Conservation (phyloP, 2,329 filamentous ascomycete species). For the Emergomyces pasteurianus region DNA sequence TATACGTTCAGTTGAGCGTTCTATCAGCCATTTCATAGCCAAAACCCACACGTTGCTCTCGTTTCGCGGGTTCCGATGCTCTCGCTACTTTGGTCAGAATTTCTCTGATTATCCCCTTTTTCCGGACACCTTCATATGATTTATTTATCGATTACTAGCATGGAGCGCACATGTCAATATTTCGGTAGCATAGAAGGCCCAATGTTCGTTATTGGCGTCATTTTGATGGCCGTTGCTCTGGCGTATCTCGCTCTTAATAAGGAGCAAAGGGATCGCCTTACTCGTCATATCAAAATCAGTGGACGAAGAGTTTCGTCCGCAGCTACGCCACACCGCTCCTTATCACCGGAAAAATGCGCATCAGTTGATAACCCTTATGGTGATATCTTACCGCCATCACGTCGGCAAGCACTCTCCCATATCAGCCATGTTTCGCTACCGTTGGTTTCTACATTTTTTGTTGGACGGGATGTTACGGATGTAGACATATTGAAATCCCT, state of each 20-base stretch:
- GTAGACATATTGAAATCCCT: slow-evolving; percentile 22
- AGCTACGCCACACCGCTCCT: neutral
- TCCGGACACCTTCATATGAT: neutral
- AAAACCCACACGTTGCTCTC: neutral
- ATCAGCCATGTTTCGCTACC: neutral
- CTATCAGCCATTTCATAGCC: neutral
- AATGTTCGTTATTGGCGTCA: neutral
- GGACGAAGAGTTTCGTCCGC: neutral
- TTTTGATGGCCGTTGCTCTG: neutral
- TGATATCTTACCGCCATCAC: neutral
- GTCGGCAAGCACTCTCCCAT: neutral
- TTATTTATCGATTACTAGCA: neutral
- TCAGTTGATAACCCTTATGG: neutral
- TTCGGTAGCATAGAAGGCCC: neutral
- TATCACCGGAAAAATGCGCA: neutral
- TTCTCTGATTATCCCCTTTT: neutral
- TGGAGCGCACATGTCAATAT: neutral
- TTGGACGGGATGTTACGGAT: slow-evolving; percentile 15
- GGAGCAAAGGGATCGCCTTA: neutral
- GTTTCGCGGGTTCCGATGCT: neutral
- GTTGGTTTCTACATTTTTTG: slow-evolving; percentile 8
- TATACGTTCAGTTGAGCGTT: neutral
- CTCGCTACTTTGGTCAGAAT: neutral
- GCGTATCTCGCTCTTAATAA: neutral
- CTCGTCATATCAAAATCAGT: neutral